Conservation (phyloP, 1,139 yeast genomes). For the Meyerozyma athensensis region DNA sequence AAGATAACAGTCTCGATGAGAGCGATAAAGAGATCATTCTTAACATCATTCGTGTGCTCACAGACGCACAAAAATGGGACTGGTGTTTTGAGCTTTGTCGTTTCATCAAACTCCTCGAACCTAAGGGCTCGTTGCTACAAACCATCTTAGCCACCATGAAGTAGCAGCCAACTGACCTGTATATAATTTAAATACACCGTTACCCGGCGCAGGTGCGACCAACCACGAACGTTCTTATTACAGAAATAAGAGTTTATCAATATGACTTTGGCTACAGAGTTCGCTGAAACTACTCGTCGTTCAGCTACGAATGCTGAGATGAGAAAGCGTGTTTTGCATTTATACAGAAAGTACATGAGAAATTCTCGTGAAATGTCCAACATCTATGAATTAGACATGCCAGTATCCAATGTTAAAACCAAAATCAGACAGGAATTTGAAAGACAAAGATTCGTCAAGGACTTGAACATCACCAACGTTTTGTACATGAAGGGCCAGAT, state of each 20-base stretch:
- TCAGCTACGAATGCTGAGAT: constrained; percentile 60
- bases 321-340: constrained; percentile 58
- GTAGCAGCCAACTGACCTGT: not conserved
- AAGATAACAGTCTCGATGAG: constrained; percentile 17
- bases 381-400: constrained; percentile 76
- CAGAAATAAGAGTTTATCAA: constrained; percentile 3
- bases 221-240: constrained; percentile 4
- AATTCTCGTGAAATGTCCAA: constrained; percentile 60
- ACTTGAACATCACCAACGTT: constrained; percentile 61
- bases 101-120: constrained; percentile 40
- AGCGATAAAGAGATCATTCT: constrained; percentile 32
- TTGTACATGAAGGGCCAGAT: constrained; percentile 79
- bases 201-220: constrained; percentile 3
- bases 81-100: constrained; percentile 46
- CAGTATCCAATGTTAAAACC: constrained; percentile 76
- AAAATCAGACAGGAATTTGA: constrained; percentile 88
- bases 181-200: not conserved
- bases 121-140: constrained; percentile 27
- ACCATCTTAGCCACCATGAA: constrained; percentile 6
- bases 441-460: constrained; percentile 71
- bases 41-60: constrained; percentile 32
- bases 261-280: constrained; percentile 72
- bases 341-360: constrained; percentile 71
- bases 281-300: constrained; percentile 77
- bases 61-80: constrained; percentile 33